phyloP scores from a whole-genome alignment of 768 basidiomycete species.

The Kwoniella botswanensis region DNA sequence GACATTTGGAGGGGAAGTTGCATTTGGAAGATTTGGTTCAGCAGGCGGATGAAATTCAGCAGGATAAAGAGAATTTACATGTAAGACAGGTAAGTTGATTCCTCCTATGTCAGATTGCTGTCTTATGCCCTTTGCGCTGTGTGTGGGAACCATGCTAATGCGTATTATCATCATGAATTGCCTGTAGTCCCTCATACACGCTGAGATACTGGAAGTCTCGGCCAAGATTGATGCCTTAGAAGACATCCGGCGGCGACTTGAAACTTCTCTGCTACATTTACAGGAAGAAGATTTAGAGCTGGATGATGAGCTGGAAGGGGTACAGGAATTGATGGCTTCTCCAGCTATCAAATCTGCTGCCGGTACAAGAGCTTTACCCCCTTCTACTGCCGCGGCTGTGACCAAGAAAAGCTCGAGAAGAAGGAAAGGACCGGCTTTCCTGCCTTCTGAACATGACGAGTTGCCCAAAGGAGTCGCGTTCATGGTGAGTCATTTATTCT shows the following conservation, averaged over 20 bases:
- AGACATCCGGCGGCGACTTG: conserved; percentile 75
- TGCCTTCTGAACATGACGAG: conserved; percentile 96
- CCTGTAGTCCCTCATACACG: conserved; percentile 75
- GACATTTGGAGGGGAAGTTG: conserved; percentile 70
- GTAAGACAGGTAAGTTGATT: conserved; percentile 74
- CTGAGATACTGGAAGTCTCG: conserved; percentile 86
- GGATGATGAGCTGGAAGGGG: conserved; percentile 93
- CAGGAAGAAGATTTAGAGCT: conserved; percentile 96
- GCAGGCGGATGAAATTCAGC: conserved; percentile 82
- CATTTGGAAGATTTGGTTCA: conserved; percentile 82
- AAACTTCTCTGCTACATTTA: conserved; percentile 78
- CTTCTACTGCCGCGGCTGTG: conserved; percentile 60
- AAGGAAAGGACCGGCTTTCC: conserved; percentile 87
- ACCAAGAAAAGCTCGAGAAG: conserved; percentile 66
- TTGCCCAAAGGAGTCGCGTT: conserved; percentile 93
- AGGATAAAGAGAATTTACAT: conserved; percentile 90
- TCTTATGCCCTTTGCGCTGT: too few relatives aligned
- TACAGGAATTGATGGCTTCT: conserved; percentile 73
- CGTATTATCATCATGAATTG: too few relatives aligned
- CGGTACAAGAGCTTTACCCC: conserved; percentile 57
- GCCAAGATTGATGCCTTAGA: conserved; percentile 87
- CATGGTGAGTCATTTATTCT: conserved; percentile 70
- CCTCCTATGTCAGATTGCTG: not conserved
- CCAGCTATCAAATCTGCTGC: conserved; percentile 48
- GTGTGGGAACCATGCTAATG: too few relatives aligned